These are phyloP conservation scores for Salix udensis DNA, from an alignment of 345 rosid genomes.

Conservation along the genomic window DNA sequence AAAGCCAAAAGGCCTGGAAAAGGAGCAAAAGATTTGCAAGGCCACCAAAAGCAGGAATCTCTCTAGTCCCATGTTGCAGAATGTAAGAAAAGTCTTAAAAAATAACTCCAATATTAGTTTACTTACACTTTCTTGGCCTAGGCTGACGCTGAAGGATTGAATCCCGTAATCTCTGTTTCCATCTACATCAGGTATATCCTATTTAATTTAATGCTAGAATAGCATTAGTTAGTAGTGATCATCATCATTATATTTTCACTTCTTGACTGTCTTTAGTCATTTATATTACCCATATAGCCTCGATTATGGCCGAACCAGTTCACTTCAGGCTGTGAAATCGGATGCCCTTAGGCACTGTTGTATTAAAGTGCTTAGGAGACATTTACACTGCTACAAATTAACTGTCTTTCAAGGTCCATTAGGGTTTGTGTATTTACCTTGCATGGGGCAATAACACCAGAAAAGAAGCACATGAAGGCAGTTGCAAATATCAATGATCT, in stretches of 20 bases:
- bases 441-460: slow-evolving; percentile 29
- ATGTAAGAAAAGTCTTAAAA: neutral
- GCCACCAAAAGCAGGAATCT: neutral
- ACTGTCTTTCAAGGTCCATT: neutral
- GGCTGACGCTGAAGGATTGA: slow-evolving; percentile 19
- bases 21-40: neutral
- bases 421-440: slow-evolving; percentile 16
- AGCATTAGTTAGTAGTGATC: neutral
- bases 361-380: too few species aligned
- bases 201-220: neutral
- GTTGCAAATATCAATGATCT: slow-evolving; percentile 28
- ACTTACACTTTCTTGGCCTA: slow-evolving; percentile 30
- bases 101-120: neutral
- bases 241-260: neutral
- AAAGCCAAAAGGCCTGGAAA: slow-evolving; percentile 28
- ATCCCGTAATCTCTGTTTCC: slow-evolving; percentile 36
- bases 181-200: slow-evolving; percentile 43
- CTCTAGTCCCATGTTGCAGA: neutral
- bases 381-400: neutral
- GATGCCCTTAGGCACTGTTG: too few species aligned
- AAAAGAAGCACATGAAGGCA: slow-evolving; percentile 35
- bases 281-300: neutral
- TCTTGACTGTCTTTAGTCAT: neutral
- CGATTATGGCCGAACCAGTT: neutral
- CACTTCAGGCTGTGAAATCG: neutral